Percentiles rank a stretch among this genome's conserved stretches.
phyloP scores from a whole-genome alignment of 805 yeast species.

The Wickerhamomyces bisporus region DNA sequence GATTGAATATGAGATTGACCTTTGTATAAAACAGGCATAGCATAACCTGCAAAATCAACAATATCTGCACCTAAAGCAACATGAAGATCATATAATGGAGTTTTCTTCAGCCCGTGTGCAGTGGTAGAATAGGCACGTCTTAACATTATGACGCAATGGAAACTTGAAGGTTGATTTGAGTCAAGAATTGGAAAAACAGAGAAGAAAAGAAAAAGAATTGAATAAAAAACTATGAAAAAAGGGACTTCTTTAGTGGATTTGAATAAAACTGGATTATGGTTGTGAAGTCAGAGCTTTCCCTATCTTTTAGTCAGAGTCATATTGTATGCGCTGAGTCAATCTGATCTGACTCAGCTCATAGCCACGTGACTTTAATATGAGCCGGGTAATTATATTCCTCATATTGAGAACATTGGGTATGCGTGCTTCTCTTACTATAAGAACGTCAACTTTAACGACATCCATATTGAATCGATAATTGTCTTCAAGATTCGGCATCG shows the following conservation, averaged over 20 bases:
- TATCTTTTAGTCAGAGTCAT: too few species aligned
- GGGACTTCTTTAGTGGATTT: too few species aligned
- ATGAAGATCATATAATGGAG: constrained; percentile 83
- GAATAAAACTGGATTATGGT: too few species aligned
- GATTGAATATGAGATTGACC: constrained; percentile 88
- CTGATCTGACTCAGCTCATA: too few species aligned
- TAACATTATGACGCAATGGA: constrained; percentile 3
- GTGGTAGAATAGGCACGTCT: constrained; percentile 24
- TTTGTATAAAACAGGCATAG: constrained; percentile 88
- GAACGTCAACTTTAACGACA: neutral
- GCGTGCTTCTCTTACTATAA: too few species aligned
- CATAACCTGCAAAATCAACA: constrained; percentile 95
- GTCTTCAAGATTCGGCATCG: neutral
- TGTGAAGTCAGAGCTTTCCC: too few species aligned
- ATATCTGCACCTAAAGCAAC: constrained; percentile 75
- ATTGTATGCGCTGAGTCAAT: too few species aligned
- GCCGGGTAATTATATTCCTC: neutral
- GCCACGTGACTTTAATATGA: neutral
- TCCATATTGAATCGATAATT: neutral
- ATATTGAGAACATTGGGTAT: neutral
- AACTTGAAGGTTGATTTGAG: neutral
- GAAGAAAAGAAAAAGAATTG: too few species aligned
- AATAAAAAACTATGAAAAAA: too few species aligned
- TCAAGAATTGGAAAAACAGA: neutral
- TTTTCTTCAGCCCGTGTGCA: constrained; percentile 31